Evolutionary conservation across 2,329 filamentous ascomycete species (phyloP).

Genomic region (Trichoderma citrinoviride): DNA sequence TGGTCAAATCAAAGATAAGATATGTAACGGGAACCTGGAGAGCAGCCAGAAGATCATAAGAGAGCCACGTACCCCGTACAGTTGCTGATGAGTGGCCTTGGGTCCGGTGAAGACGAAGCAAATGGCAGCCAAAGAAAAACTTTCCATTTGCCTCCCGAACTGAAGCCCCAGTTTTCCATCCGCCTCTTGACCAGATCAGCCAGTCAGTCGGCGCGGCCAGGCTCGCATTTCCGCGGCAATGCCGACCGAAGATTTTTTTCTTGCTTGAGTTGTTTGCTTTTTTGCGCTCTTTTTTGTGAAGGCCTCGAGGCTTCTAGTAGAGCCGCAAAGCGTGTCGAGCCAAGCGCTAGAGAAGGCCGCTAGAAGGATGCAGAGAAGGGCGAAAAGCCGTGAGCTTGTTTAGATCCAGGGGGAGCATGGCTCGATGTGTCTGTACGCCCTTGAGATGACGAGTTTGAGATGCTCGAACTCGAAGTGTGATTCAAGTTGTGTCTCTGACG

Average conservation of each 20-base stretch:
- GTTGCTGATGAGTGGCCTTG: no score
- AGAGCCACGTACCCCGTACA: no score
- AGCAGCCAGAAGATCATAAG: no score
- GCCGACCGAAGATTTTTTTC: background rate
- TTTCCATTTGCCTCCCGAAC: conserved; percentile 13
- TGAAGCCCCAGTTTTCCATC: conserved; percentile 5
- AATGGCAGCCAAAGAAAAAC: background rate
- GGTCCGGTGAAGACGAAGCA: background rate
- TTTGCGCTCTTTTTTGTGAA: background rate
- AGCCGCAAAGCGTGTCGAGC: conserved; percentile 1
- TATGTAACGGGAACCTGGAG: no score
- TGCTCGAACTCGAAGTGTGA: no score
- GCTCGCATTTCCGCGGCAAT: conserved; percentile 11
- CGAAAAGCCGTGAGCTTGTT: background rate
- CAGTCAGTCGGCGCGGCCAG: background rate
- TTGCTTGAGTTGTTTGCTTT: background rate
- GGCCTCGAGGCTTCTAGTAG: no score
- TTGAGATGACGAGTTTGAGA: background rate
- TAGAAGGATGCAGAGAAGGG: conserved; percentile 17
- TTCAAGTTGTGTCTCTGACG: no score
- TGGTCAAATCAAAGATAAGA: no score
- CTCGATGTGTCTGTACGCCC: conserved; percentile 2
- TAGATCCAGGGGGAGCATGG: background rate
- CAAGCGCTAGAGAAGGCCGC: conserved; percentile 19
- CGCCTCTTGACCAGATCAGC: no score